Conservation (phyloP, 768 basidiomycete genomes). For the Calvatia gigantea region DNA sequence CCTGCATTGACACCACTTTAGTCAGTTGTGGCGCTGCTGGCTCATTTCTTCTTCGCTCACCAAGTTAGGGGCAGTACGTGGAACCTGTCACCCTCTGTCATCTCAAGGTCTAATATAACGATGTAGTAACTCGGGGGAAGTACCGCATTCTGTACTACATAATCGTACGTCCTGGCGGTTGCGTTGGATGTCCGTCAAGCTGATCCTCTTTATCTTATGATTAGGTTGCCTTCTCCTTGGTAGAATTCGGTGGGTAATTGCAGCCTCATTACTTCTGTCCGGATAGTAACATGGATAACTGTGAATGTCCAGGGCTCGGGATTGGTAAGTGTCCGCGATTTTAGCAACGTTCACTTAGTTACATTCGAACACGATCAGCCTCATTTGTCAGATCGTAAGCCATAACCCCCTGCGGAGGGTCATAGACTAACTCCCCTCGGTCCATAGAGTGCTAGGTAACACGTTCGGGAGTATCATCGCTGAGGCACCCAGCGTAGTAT, state of each 20-base stretch:
- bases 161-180: neutral
- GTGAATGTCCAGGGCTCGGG: neutral
- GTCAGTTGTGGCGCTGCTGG: neutral
- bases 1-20: neutral
- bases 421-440: no score
- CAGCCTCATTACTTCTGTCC: no score
- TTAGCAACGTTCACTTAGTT: no score
- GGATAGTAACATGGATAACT: no score
- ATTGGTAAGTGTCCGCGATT: neutral
- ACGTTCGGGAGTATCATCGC: neutral
- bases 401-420: neutral
- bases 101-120: neutral
- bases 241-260: neutral
- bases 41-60: conserved; percentile 3
- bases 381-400: neutral
- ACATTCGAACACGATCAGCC: neutral
- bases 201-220: neutral
- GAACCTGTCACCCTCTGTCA: neutral
- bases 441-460: neutral
- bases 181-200: neutral
- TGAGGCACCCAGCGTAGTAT: neutral
- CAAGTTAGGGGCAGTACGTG: neutral
- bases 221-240: neutral
- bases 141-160: neutral
- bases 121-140: neutral